A percentile compares a stretch with the other conserved stretches of the same genome.
phyloP scores from a whole-genome alignment of 805 yeast genomes.

The Saturnispora quitensis region DNA sequence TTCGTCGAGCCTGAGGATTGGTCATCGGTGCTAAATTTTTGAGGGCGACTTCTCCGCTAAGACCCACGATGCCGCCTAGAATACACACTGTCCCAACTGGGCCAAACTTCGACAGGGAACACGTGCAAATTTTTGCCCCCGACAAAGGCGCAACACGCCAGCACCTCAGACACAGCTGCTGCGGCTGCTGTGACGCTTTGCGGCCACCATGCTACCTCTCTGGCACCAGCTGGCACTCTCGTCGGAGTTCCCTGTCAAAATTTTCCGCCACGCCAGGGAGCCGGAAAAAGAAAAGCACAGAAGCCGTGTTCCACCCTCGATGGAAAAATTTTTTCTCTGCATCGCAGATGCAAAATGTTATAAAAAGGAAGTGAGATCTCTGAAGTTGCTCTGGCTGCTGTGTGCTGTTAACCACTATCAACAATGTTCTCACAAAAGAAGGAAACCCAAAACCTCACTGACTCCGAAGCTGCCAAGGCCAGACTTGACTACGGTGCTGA shows the following conservation, averaged over 20 bases:
- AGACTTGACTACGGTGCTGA: conserved; percentile 31
- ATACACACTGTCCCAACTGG: neutral
- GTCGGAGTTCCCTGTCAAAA: conserved; percentile 1
- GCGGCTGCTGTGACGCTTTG: no score
- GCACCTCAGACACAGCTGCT: no score
- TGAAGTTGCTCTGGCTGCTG: neutral
- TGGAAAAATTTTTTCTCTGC: neutral
- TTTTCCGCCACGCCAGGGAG: neutral
- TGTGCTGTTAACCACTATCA: neutral
- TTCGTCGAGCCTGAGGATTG: neutral
- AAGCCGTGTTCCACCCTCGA: neutral
- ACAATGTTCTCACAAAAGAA: conserved; percentile 23
- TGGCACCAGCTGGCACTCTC: neutral
- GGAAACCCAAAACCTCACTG: conserved; percentile 26
- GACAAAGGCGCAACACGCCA: no score
- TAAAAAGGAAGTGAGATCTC: neutral
- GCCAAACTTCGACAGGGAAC: no score
- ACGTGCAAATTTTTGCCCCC: no score
- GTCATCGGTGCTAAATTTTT: neutral
- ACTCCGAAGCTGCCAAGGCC: conserved; percentile 25
- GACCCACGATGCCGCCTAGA: neutral
- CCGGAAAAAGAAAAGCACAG: neutral
- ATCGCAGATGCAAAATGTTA: neutral
- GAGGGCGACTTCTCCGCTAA: neutral
- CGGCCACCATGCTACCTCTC: no score